Conservation (phyloP, 495 filamentous ascomycete genomes). For the Xanthoparmelia taractica region DNA sequence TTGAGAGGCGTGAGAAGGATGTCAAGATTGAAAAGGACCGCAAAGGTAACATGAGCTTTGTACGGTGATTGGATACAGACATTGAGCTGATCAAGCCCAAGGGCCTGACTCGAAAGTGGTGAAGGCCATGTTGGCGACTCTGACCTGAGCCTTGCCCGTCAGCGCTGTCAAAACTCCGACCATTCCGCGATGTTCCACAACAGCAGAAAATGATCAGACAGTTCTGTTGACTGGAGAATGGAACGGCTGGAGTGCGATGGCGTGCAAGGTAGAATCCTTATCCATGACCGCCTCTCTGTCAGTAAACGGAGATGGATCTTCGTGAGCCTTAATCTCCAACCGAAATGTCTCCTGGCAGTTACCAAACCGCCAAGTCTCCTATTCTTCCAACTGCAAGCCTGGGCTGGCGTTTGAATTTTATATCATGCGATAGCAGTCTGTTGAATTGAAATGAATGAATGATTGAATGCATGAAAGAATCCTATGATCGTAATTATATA, state of each 20-base stretch:
- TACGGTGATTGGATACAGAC: constrained; percentile 24
- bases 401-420: not conserved
- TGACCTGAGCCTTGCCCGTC: constrained; percentile 45
- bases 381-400: not conserved
- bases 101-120: constrained; percentile 55
- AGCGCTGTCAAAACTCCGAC: not conserved
- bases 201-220: not conserved
- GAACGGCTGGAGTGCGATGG: not conserved
- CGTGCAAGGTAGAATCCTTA: not conserved
- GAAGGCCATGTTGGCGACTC: constrained; percentile 68
- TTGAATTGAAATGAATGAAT: not conserved
- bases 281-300: not conserved
- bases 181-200: not conserved
- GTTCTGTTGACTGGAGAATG: not conserved
- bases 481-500: not conserved
- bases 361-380: not conserved
- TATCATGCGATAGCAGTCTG: not conserved
- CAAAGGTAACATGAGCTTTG: constrained; percentile 75
- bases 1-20: constrained; percentile 43
- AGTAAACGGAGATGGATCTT: not conserved
- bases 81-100: constrained; percentile 30
- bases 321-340: not conserved
- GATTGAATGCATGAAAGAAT: not conserved
- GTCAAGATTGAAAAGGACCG: constrained; percentile 70
- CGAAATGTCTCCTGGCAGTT: not conserved